These are phyloP conservation scores for Neurospora sp. DNA, from an alignment of 495 filamentous ascomycete genomes.

Conservation along the genomic window DNA sequence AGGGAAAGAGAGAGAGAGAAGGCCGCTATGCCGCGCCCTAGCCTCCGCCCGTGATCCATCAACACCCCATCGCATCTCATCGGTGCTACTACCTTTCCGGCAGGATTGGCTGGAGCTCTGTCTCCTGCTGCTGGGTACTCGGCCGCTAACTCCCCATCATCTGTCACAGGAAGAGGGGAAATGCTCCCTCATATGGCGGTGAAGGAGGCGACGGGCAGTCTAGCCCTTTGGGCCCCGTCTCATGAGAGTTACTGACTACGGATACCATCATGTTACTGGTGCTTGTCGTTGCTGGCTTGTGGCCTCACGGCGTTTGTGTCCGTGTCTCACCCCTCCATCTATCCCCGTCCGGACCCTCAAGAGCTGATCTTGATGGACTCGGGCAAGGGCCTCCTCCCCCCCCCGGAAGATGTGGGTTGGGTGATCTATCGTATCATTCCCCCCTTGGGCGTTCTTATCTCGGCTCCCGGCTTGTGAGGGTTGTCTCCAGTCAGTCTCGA, in stretches of 20 bases:
- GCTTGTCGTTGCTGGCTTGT: neutral
- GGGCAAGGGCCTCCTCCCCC: neutral
- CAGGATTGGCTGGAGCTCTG: neutral
- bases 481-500: neutral
- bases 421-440: neutral
- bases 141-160: neutral
- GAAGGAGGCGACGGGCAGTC: slow-evolving; percentile 2
- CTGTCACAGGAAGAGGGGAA: neutral
- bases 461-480: neutral
- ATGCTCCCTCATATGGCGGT: slow-evolving; percentile 12
- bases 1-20: neutral
- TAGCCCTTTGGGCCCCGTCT: neutral
- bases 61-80: neutral
- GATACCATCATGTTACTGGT: neutral
- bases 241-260: neutral
- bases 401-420: neutral
- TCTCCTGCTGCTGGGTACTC: neutral
- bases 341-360: neutral
- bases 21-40: neutral
- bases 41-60: neutral
- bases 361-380: neutral
- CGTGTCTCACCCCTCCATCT: neutral
- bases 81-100: neutral
- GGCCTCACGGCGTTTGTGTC: neutral
- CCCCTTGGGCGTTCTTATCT: neutral